These are phyloP conservation scores for Escovopsis weberi DNA, from an alignment of 2,329 filamentous ascomycete genomes.

Conservation along the genomic window DNA sequence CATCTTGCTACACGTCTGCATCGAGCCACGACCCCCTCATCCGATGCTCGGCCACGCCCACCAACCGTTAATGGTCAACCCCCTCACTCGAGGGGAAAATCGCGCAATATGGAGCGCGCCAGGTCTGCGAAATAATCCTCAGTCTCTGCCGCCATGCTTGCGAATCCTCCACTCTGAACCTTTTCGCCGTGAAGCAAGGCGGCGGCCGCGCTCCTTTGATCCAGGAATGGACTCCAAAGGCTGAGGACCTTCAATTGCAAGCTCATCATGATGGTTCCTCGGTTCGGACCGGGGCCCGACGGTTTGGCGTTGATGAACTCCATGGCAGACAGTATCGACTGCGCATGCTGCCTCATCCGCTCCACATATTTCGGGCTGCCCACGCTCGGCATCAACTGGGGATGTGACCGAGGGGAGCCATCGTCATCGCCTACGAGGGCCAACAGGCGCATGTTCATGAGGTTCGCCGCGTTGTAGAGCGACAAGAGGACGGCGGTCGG, in stretches of 20 bases:
- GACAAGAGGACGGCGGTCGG: constrained; percentile 3
- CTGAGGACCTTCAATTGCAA: constrained; percentile 6
- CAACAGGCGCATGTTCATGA: constrained; percentile 2
- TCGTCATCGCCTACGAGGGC: neutral
- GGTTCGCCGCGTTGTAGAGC: constrained; percentile 4
- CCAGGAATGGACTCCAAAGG: constrained; percentile 7
- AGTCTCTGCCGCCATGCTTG: constrained; percentile 6
- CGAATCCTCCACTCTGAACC: constrained; percentile 6
- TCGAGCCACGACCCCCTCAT: neutral
- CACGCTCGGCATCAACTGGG: neutral
- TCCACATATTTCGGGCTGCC: neutral
- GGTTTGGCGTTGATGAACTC: neutral
- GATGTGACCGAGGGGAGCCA: too few relatives aligned
- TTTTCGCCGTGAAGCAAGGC: constrained; percentile 5
- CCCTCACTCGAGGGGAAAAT: constrained; percentile 4
- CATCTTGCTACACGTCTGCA: too few relatives aligned
- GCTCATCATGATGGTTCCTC: constrained; percentile 7
- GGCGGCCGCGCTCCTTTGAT: constrained; percentile 5
- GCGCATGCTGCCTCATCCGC: constrained; percentile 1
- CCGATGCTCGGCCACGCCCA: too few relatives aligned
- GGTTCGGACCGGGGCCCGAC: neutral
- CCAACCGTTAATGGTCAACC: too few relatives aligned
- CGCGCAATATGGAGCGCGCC: constrained; percentile 6
- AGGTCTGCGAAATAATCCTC: constrained; percentile 10
- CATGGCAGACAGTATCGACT: constrained; percentile 3